Percentiles rank a stretch among this genome's conserved stretches.
These are phyloP conservation scores for Domatiomyces catenatus DNA, from an alignment of 2,329 filamentous ascomycete genomes.

Conservation along the genomic window DNA sequence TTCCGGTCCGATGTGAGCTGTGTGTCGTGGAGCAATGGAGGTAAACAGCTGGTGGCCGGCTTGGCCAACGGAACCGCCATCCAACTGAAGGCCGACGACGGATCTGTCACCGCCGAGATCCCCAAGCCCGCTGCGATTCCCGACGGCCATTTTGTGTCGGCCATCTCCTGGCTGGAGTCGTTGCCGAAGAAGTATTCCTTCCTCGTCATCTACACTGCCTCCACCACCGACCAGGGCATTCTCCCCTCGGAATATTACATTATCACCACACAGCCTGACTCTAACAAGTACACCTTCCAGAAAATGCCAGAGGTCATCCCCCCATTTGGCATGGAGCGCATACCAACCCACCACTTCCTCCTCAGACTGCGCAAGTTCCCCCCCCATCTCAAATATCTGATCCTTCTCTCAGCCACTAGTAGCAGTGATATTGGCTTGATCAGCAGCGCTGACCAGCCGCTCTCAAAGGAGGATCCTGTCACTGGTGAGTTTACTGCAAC, in stretches of 20 bases:
- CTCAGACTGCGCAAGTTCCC: slow-evolving; percentile 64
- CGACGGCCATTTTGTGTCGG: slow-evolving; percentile 55
- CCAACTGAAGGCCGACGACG: slow-evolving; percentile 72
- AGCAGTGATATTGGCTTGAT: slow-evolving; percentile 66
- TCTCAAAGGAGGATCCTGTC: slow-evolving; percentile 47
- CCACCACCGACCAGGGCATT: slow-evolving; percentile 27
- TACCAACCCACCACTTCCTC: slow-evolving; percentile 61
- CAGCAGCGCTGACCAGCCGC: slow-evolving; percentile 53
- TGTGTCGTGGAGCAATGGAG: slow-evolving; percentile 78
- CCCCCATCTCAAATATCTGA: slow-evolving; percentile 62
- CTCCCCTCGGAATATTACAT: slow-evolving; percentile 62
- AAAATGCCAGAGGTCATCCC: slow-evolving; percentile 60
- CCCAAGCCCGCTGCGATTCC: slow-evolving; percentile 57
- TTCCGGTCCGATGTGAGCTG: slow-evolving; percentile 66
- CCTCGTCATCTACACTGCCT: slow-evolving; percentile 60
- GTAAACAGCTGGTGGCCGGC: slow-evolving; percentile 84
- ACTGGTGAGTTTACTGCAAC: slow-evolving; percentile 59
- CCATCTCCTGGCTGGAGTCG: slow-evolving; percentile 69
- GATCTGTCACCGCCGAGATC: slow-evolving; percentile 60
- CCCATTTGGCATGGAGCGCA: slow-evolving; percentile 50
- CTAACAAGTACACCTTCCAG: slow-evolving; percentile 52
- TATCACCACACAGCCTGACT: slow-evolving; percentile 50
- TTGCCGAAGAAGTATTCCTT: slow-evolving; percentile 87
- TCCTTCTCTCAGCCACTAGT: slow-evolving; percentile 69
- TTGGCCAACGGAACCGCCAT: slow-evolving; percentile 62